Conservation (phyloP, 345 rosid genomes). For the Rhodomyrtus tomentosa region DNA sequence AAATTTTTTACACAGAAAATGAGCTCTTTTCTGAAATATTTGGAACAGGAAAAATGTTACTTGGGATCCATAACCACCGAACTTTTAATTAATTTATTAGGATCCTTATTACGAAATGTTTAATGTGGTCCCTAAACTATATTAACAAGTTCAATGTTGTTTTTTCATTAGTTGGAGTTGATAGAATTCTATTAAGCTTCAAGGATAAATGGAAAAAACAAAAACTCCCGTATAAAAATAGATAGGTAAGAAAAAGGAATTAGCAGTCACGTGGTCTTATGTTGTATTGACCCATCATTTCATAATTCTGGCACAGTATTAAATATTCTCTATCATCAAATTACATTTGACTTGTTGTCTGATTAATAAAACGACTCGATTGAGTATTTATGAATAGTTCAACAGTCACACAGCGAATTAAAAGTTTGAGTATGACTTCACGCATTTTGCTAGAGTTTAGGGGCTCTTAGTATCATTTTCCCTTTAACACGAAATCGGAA, state of each 20-base stretch:
- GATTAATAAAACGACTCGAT: neutral
- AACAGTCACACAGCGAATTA: neutral
- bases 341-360: neutral
- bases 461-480: neutral
- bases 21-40: neutral
- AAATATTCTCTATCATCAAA: neutral
- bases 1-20: neutral
- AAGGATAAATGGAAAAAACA: neutral
- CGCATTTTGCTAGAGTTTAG: neutral
- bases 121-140: neutral
- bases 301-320: neutral
- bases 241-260: neutral
- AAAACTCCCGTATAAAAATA: too few relatives aligned
- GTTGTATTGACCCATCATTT: neutral
- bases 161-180: neutral
- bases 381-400: neutral
- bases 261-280: neutral
- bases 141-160: neutral
- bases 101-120: neutral
- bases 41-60: neutral
- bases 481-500: neutral
- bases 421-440: neutral
- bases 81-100: neutral
- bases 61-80: neutral
- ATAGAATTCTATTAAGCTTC: neutral